phyloP scores from a whole-genome alignment of 495 filamentous ascomycete genomes.

The Penicillium ochrochloron region DNA sequence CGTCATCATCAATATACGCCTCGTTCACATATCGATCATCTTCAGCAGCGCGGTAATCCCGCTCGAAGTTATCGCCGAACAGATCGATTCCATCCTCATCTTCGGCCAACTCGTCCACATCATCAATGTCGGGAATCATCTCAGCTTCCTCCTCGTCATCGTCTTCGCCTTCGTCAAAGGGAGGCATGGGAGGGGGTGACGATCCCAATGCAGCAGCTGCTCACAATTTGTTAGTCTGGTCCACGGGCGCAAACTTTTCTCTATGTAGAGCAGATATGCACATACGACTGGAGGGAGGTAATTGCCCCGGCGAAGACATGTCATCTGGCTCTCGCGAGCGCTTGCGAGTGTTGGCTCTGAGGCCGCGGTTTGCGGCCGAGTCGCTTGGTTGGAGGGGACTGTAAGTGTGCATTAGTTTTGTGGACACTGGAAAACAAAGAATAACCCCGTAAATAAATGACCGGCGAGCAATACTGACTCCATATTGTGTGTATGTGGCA shows the following conservation, averaged over 20 bases:
- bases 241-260: slow-evolving; percentile 11
- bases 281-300: slow-evolving; percentile 73
- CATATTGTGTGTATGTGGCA: slow-evolving; percentile 38
- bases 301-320: slow-evolving; percentile 65
- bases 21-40: slow-evolving; percentile 67
- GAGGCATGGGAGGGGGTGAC: slow-evolving; percentile 57
- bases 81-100: slow-evolving; percentile 94
- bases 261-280: slow-evolving; percentile 32
- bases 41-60: slow-evolving; percentile 71
- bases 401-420: slow-evolving; percentile 25
- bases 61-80: slow-evolving; percentile 87
- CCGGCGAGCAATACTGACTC: slow-evolving; percentile 36
- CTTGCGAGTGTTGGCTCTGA: slow-evolving; percentile 70
- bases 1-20: slow-evolving; percentile 79
- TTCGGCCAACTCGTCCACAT: slow-evolving; percentile 94
- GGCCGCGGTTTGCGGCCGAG: slow-evolving; percentile 84
- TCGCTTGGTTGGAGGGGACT: slow-evolving; percentile 83
- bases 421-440: slow-evolving; percentile 10
- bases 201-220: slow-evolving; percentile 38
- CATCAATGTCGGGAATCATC: slow-evolving; percentile 81
- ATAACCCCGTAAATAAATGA: slow-evolving; percentile 5
- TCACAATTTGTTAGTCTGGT: slow-evolving; percentile 29
- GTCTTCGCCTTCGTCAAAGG: slow-evolving; percentile 62
- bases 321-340: slow-evolving; percentile 80
- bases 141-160: slow-evolving; percentile 77